phyloP scores from a whole-genome alignment of 2,329 filamentous ascomycete genomes.

The Zasmidium angulare region DNA sequence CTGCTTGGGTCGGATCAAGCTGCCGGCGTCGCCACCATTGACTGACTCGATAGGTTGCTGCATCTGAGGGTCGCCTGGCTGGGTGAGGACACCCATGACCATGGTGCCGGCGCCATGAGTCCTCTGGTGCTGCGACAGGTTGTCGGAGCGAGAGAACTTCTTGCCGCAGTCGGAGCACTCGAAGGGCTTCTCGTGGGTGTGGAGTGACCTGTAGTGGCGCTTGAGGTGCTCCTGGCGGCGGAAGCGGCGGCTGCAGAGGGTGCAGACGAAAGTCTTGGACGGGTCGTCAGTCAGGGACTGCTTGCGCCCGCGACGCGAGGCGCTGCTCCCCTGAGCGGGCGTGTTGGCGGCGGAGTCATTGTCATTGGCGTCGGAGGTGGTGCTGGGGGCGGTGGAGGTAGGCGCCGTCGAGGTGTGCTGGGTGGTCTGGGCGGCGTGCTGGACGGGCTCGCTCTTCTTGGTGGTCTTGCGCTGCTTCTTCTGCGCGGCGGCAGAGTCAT shows the following conservation, averaged over 20 bases:
- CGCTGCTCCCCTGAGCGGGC: slow-evolving; percentile 47
- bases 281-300: slow-evolving; percentile 97
- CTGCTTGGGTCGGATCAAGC: slow-evolving; percentile 36
- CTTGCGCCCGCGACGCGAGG: slow-evolving; percentile 93
- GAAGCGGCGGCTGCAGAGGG: slow-evolving; percentile 94
- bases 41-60: slow-evolving; percentile 32
- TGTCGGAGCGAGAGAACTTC: slow-evolving; percentile 98
- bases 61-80: slow-evolving; percentile 30
- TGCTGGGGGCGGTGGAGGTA: slow-evolving; percentile 42
- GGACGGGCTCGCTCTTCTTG: slow-evolving; percentile 42
- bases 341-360: slow-evolving; percentile 31
- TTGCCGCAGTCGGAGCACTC: slow-evolving; percentile 97
- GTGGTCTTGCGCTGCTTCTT: slow-evolving; percentile 31
- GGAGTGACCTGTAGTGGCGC: slow-evolving; percentile 95
- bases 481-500: slow-evolving; percentile 28
- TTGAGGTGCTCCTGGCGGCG: slow-evolving; percentile 97
- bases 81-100: slow-evolving; percentile 75
- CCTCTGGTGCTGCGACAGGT: slow-evolving; percentile 91
- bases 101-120: slow-evolving; percentile 90
- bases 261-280: slow-evolving; percentile 97
- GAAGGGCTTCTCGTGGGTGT: slow-evolving; percentile 98
- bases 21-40: slow-evolving; percentile 36
- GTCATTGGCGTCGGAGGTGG: slow-evolving; percentile 24
- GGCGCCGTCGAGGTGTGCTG: slow-evolving; percentile 40
- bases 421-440: slow-evolving; percentile 45